Evolutionary conservation across 2,329 filamentous ascomycete species (phyloP), one percentile per base, ranked within the genome.

Genomic region (Penicillium sp.): DNA sequence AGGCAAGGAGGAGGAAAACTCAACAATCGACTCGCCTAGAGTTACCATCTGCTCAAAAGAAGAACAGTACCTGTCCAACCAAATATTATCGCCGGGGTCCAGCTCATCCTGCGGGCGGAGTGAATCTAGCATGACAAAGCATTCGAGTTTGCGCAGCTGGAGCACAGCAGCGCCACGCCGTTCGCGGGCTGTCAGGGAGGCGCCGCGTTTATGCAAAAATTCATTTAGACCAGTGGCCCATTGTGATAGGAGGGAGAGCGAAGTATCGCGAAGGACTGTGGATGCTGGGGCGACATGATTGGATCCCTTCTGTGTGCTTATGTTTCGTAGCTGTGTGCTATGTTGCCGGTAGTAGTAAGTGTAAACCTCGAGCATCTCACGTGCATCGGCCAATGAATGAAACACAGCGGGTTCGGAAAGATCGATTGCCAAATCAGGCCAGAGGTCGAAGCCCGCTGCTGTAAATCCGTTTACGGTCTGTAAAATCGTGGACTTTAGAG

Each of bases 1-100:
- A 19, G 43, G 26, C 10, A 47, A n/a, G 9, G 48, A 47, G 37
- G 46, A 21, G 26, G 26, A 27, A 14, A 5, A 47, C 19, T 65
- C 27, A n/a, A 64, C 61, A 14, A 71, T 62, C 0, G 63, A 65
- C 39, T 63, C 65, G 39, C 66, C 67, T 4, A 70, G 54, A 5
- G 61, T 52, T 10, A 68, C 58, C 26, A 71, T 65, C 24, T 68
- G 60, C 35, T 63, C 60, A 41, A 71, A 70, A 10, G 56, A 59
- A 19, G 58, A 33, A 31, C 63, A 57, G 48, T 67, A 65, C 9
- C 52, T 53, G 41, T 71, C 69, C 59, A 65, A 71, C 16, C 55
- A 48, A 11, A 59, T 66, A 27, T 63, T 53, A 9, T 62, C 48
- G 7, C 49, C 43, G 1, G 54, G 48, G 16, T 63, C 61, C 13